Evolutionary conservation across 2,329 filamentous ascomycete genomes (phyloP), one percentile per base, ranked within the genome.

Genomic region (Penicillium sp.): DNA sequence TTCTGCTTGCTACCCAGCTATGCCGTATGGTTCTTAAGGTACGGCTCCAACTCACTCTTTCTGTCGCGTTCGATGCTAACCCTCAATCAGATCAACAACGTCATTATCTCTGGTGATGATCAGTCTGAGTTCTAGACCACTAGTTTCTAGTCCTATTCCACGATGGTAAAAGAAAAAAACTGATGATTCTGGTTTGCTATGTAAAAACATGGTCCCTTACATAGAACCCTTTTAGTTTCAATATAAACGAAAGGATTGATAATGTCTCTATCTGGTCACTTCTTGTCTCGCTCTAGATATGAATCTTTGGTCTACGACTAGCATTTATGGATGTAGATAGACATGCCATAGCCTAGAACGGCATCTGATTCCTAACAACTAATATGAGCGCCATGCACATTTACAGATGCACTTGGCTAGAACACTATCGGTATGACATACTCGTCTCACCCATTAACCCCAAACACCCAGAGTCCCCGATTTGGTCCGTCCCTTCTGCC

Each of bases 21-120:
- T 97, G 94, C 81, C 87, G 94, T 65, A 97, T 99, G 93, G 92
- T 97, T 65, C 83, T 97, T 66, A 97, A 96, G 86, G 86, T 92
- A 72, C 51, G 61, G 43, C 55, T 59, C 50, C 31, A 29, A 26
- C 34, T 10, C 16, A 18, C 11, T 18, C 3, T 42, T 43, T 31
- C 10, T 42, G 26, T 50, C 35, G 18, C 16, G n/a, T 43, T 14
- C 20, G 18, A 22, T 51, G 50, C 66, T 71, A 62, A 69, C 55
- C 35, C 2, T 8, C 3, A 8, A 55, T 38, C 68, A 84, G 80
- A 83, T 87, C 73, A 96, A 97, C 82, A 96, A 96, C 74, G 92
- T 97, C 63, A 96, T 97, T 75, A 87, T 97, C 68, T 86, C 91
- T 57, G 92, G 92, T 55, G 86, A 85, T 62, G 92, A 92, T 65